Conservation (phyloP, 2,329 filamentous ascomycete genomes). For the Apiospora malaysiana region DNA sequence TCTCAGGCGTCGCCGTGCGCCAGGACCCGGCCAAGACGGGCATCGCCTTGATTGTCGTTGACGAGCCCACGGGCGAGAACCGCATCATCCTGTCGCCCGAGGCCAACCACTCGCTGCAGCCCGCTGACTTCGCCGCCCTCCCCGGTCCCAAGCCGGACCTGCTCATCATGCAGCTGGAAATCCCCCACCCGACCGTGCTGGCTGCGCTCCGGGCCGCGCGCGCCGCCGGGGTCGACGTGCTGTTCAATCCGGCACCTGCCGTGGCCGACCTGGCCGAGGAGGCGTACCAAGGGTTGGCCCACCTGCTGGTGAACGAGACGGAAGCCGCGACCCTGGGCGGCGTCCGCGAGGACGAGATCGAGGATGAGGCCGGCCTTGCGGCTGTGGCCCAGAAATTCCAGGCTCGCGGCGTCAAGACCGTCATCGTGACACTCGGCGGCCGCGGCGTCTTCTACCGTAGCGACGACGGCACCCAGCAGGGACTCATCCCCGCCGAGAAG, state of each 20-base stretch:
- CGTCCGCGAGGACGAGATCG: conserved; percentile 54
- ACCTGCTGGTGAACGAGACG: conserved; percentile 89
- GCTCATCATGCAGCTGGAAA: conserved; percentile 80
- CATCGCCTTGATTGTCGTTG: conserved; percentile 77
- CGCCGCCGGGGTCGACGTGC: conserved; percentile 60
- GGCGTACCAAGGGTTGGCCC: conserved; percentile 71
- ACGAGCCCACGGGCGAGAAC: conserved; percentile 75
- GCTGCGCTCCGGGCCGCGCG: conserved; percentile 61
- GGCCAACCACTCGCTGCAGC: conserved; percentile 64
- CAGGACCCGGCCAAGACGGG: conserved; percentile 61
- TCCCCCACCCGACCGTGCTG: conserved; percentile 70
- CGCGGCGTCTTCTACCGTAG: conserved; percentile 76
- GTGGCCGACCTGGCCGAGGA: conserved; percentile 65
- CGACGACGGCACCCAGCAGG: conserved; percentile 45
- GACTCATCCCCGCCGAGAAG: conserved; percentile 67
- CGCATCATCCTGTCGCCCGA: conserved; percentile 76
- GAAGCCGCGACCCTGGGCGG: conserved; percentile 79
- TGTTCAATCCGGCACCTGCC: conserved; percentile 87
- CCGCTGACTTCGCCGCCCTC: conserved; percentile 42
- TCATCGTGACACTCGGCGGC: conserved; percentile 84
- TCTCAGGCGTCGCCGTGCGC: conserved; percentile 53
- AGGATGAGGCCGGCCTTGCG: conserved; percentile 50
- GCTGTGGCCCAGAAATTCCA: conserved; percentile 67
- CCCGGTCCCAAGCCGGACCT: conserved; percentile 58
- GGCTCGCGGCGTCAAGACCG: conserved; percentile 70